Evolutionary conservation across 2,329 filamentous ascomycete species (phyloP), one percentile per base, ranked within the genome.

Genomic region (Curvularia spicifera): DNA sequence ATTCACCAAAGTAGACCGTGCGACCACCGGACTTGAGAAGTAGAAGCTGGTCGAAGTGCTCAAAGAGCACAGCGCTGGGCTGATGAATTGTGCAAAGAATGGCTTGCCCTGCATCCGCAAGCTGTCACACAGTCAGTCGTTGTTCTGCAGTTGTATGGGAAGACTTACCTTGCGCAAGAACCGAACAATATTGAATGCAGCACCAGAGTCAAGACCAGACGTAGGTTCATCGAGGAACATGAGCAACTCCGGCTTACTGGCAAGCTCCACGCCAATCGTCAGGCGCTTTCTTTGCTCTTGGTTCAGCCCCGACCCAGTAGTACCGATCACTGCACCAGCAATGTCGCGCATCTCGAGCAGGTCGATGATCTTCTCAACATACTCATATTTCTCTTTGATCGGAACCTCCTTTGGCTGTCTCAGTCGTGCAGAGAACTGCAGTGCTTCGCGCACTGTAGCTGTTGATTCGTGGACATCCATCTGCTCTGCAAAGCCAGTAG

Each of bases 141-240:
- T 24, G 1, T 5, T 8, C 1, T 31, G 0, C 9, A 4, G 3
- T 8, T 6, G 7, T 8, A 28, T 7, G 3, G 7, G 8, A 50
- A 12, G 1, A 49, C 50, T 37, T 26, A 57, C 55, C 50, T 89
- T 89, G 10, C 86, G 80, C 18, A 91, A 71, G 75, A 90, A 89
- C 0, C 86, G 84, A 5, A 89, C 82, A 0, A 84, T 88, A 60
- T 86, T 86, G 70, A 82, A 88, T 0, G 89, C 89, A 5, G 88
- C 87, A 53, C 89, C 84, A 2, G 87, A 88, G 64, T 92, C 89
- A 0, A 92, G 68, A 4, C 90, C 90, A 0, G 87, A 90, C 0
- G 90, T 93, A 0, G 90, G 90, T 75, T 93, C 90, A 63, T 93
- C 90, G 22, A 93, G 79, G 80, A 93, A 93, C 40, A 93, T 83